A percentile compares a stretch with the other conserved stretches of the same genome.
phyloP scores from a whole-genome alignment of 2,329 filamentous ascomycete species.

The Knoxdaviesia capensis region DNA sequence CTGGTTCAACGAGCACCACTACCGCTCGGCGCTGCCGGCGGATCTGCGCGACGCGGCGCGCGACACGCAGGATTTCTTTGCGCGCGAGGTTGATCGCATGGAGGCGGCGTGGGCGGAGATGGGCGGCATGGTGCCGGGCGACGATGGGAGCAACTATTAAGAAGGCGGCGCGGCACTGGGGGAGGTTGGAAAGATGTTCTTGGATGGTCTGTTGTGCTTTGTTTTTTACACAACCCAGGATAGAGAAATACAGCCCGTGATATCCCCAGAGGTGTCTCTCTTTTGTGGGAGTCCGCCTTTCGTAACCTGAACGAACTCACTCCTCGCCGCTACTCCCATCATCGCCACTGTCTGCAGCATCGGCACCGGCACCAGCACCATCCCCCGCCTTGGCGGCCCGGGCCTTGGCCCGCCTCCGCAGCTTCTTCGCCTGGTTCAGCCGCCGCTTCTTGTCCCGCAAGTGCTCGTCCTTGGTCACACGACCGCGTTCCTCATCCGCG shows the following conservation, averaged over 20 bases:
- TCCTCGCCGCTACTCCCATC: conserved; percentile 2
- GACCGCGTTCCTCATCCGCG: conserved; percentile 18
- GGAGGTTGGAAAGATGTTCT: too few relatives aligned
- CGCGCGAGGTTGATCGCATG: conserved; percentile 43
- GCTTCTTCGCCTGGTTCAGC: conserved; percentile 37
- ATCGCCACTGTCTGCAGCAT: conserved; percentile 5
- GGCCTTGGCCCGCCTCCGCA: conserved; percentile 35
- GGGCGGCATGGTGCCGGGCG: too few relatives aligned
- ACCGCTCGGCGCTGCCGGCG: conserved; percentile 43
- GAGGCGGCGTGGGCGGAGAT: too few relatives aligned
- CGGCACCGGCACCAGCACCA: conserved; percentile 7
- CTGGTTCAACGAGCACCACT: conserved; percentile 77
- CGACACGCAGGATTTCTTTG: conserved; percentile 64
- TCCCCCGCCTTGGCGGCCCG: conserved; percentile 24
- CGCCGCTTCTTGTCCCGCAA: conserved; percentile 39
- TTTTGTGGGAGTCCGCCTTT: too few relatives aligned
- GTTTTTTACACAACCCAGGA: too few relatives aligned
- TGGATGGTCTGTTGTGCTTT: too few relatives aligned
- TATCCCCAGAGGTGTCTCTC: too few relatives aligned
- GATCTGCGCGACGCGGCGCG: conserved; percentile 33
- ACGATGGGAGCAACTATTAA: too few relatives aligned
- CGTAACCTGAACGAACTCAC: not conserved
- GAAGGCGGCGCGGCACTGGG: too few relatives aligned
- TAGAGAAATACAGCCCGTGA: too few relatives aligned
- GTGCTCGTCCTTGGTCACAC: conserved; percentile 24